Evolutionary conservation across 1,284 basidiomycete genomes (phyloP).

Genomic region (Tilletia caries): DNA sequence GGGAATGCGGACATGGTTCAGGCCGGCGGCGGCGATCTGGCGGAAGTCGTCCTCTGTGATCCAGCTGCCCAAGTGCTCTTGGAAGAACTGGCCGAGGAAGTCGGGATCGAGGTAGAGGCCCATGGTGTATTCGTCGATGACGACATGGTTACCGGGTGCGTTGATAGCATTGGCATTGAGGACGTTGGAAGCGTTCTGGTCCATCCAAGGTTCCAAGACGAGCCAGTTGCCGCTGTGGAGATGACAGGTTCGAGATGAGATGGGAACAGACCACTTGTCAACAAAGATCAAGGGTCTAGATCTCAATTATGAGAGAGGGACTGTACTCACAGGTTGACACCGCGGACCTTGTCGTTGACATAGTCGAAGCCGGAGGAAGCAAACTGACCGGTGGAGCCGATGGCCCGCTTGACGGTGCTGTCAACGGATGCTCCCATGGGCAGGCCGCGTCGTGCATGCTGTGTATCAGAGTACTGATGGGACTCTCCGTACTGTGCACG

Average conservation of each 20-base stretch:
- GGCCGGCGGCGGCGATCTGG: constrained; percentile 20
- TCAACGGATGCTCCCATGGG: constrained; percentile 4
- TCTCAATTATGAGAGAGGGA: too few species aligned
- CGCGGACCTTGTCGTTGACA: constrained; percentile 1
- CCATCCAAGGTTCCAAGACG: constrained; percentile 25
- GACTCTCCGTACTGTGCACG: background rate
- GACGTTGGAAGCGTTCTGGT: constrained; percentile 4
- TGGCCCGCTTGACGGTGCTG: background rate
- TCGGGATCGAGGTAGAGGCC: constrained; percentile 14
- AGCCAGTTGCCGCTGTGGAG: constrained; percentile 14
- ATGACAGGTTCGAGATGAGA: background rate
- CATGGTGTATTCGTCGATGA: constrained; percentile 23
- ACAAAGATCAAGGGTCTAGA: background rate
- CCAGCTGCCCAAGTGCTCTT: constrained; percentile 16
- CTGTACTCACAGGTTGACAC: constrained; percentile 13
- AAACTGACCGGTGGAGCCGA: background rate
- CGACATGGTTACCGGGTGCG: constrained; percentile 33
- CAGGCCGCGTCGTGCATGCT: background rate
- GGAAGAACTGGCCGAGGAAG: constrained; percentile 10
- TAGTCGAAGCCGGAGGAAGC: constrained; percentile 10
- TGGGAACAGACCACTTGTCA: background rate
- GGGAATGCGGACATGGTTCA: constrained; percentile 23
- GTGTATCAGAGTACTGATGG: background rate
- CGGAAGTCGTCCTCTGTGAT: constrained; percentile 19
- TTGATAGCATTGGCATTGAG: constrained; percentile 32